A percentile compares a stretch with the other conserved stretches of the same genome.
Evolutionary conservation across 176 grass and related monocot genomes (phyloP).

Genomic region (Oryza australiensis): DNA sequence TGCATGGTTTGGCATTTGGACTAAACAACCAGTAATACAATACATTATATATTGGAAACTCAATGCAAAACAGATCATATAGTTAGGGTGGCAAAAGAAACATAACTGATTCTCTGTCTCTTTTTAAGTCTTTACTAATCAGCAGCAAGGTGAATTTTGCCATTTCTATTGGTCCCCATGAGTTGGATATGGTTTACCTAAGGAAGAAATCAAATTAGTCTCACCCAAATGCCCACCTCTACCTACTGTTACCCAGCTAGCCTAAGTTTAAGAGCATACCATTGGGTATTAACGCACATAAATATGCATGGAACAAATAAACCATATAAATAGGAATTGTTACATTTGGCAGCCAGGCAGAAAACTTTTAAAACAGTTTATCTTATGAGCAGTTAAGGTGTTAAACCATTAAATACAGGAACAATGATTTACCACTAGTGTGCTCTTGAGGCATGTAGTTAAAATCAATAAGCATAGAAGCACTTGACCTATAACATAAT

Average conservation of each 20-base stretch:
- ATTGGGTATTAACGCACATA: background rate
- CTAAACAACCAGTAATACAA: background rate
- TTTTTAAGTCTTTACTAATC: background rate
- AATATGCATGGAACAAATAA: background rate
- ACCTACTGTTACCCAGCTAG: background rate
- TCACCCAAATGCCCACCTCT: background rate
- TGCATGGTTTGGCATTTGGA: background rate
- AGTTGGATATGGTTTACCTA: background rate
- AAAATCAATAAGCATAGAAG: conserved; percentile 5
- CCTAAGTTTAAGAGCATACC: background rate
- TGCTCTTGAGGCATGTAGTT: background rate
- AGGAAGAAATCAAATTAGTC: background rate
- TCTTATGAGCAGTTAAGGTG: background rate
- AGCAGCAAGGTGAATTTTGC: no score
- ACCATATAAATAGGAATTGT: background rate
- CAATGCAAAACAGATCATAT: background rate
- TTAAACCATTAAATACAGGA: background rate
- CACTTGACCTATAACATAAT: background rate
- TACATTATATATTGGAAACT: background rate
- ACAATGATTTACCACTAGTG: background rate
- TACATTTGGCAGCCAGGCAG: background rate
- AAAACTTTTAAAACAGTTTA: background rate
- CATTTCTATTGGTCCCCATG: background rate
- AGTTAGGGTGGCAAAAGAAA: background rate
- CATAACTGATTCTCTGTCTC: background rate